A percentile compares a stretch with the other conserved stretches of the same genome.
Evolutionary conservation across 148 eudicot genomes (phyloP).

Genomic region (Tetragonia tetragonoides): DNA sequence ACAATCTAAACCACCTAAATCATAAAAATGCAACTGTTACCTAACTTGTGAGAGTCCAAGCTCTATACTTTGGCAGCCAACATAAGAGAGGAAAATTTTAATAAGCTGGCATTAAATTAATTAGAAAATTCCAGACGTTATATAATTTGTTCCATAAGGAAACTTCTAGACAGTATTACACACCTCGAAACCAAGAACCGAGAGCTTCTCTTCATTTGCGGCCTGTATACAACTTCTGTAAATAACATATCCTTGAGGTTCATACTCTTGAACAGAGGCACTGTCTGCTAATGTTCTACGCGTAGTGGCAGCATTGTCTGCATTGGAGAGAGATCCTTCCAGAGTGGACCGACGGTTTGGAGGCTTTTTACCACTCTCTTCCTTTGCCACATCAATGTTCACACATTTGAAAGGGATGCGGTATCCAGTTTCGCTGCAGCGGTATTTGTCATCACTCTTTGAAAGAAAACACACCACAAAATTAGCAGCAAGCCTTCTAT

Average conservation of each 20-base stretch:
- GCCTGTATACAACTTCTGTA: constrained; percentile 85
- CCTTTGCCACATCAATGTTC: constrained; percentile 35
- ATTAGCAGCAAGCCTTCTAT: constrained; percentile 2
- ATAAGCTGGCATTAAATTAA: not conserved
- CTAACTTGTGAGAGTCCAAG: not conserved
- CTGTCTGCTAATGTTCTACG: constrained; percentile 43
- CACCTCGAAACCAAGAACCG: constrained; percentile 93
- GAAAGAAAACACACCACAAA: constrained; percentile 8
- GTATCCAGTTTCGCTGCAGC: constrained; percentile 94
- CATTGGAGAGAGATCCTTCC: constrained; percentile 26
- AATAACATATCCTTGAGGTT: constrained; percentile 48
- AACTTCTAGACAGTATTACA: constrained; percentile 6
- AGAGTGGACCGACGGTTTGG: constrained; percentile 39
- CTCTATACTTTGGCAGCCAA: not conserved
- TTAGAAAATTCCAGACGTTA: not conserved
- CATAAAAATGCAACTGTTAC: not conserved
- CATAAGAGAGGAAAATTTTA: not conserved
- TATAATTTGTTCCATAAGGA: not conserved
- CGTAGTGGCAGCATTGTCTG: constrained; percentile 23
- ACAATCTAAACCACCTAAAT: not conserved
- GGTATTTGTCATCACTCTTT: constrained; percentile 69
- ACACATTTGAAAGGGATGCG: constrained; percentile 80
- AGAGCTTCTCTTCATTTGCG: constrained; percentile 70
- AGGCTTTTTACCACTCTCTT: constrained; percentile 26
- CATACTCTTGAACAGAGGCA: constrained; percentile 38